Conservation (phyloP, 73 alveolate genomes). For the Paraurostyla sp. region DNA sequence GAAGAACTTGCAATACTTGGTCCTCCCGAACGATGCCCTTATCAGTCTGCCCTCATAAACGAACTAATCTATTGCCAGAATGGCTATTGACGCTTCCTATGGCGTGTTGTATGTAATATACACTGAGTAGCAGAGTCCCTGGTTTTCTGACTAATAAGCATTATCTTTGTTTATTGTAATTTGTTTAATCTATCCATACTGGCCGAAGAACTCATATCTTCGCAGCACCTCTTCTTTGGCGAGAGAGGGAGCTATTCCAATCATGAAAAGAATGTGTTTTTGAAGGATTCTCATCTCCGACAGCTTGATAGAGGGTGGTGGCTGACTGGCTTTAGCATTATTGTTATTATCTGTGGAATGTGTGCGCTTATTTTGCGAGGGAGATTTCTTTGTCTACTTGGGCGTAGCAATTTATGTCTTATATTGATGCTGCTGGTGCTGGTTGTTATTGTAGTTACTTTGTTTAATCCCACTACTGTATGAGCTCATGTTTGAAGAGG, state of each 20-base stretch:
- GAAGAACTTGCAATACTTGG: slow-evolving; percentile 92
- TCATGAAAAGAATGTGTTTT: slow-evolving; percentile 62
- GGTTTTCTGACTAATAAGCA: slow-evolving; percentile 36
- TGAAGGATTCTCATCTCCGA: slow-evolving; percentile 52
- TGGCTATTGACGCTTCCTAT: slow-evolving; percentile 85
- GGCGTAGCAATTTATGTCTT: no score
- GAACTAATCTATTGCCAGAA: slow-evolving; percentile 84
- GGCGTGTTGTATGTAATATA: slow-evolving; percentile 85
- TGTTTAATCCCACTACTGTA: no score
- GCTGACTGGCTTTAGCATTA: neutral
- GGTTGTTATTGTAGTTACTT: no score
- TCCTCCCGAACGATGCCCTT: slow-evolving; percentile 92
- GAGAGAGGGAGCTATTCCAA: slow-evolving; percentile 58
- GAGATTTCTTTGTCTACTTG: neutral
- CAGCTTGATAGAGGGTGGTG: neutral
- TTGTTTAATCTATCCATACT: slow-evolving; percentile 82
- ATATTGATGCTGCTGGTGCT: neutral
- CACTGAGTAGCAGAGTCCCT: slow-evolving; percentile 73
- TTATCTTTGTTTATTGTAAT: slow-evolving; percentile 70
- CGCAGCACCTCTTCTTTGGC: slow-evolving; percentile 74
- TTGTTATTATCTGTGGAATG: neutral
- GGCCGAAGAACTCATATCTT: slow-evolving; percentile 89
- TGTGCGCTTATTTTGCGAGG: slow-evolving; percentile 1
- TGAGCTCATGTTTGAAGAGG: slow-evolving; percentile 46
- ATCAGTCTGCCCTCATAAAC: slow-evolving; percentile 81